These are phyloP conservation scores for Chenopodium album DNA, from an alignment of 148 eudicot species.

Conservation along the genomic window DNA sequence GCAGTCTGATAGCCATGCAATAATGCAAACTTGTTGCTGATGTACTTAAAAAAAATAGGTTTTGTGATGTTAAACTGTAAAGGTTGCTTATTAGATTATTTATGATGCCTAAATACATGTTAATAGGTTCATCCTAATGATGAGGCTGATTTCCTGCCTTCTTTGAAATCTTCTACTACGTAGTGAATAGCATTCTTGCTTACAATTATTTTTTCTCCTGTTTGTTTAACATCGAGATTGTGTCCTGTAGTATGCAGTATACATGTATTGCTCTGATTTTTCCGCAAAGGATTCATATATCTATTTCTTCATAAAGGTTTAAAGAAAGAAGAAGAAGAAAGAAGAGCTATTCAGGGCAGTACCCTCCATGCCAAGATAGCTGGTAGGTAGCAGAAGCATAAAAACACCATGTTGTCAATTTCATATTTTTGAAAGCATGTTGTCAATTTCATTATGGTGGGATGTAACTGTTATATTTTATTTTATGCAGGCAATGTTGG, in stretches of 20 bases:
- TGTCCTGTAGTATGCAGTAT: neutral
- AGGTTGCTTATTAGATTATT: neutral
- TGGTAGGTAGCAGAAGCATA: conserved; percentile 39
- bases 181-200: too few relatives aligned
- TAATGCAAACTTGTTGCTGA: neutral
- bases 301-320: conserved; percentile 44
- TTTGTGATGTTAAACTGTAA: neutral
- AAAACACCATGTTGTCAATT: conserved; percentile 5
- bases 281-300: neutral
- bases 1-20: neutral
- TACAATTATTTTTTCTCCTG: neutral
- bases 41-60: neutral
- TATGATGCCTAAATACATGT: neutral
- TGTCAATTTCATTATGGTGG: neutral
- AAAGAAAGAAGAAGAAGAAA: conserved; percentile 92
- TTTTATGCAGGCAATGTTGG: conserved; percentile 59
- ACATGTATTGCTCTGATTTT: neutral
- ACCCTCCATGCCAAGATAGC: conserved; percentile 29
- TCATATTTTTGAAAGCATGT: neutral
- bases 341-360: conserved; percentile 47
- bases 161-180: neutral
- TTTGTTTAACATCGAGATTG: neutral
- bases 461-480: conserved; percentile 10
- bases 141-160: neutral
- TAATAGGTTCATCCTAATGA: neutral